Evolutionary conservation across 768 basidiomycete genomes (phyloP).

Genomic region (Trametes coccinea): DNA sequence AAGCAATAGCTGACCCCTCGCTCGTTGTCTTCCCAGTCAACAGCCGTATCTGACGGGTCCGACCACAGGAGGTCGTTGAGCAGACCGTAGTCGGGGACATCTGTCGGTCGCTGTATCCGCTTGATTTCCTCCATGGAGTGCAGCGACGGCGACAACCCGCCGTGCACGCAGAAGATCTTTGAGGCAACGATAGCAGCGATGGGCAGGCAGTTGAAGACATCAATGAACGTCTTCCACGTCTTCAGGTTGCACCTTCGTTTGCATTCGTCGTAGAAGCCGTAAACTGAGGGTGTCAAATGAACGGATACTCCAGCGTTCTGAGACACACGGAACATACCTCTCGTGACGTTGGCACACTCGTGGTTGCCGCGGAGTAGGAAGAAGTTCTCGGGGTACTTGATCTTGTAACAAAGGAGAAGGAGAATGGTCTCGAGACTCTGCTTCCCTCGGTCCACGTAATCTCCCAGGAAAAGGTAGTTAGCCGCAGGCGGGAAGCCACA

Average conservation of each 20-base stretch:
- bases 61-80: conserved; percentile 98
- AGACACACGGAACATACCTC: conserved; percentile 64
- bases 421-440: conserved; percentile 98
- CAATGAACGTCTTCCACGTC: conserved; percentile 99
- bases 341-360: conserved; percentile 98
- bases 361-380: conserved; percentile 97
- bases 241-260: conserved; percentile 99
- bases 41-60: conserved; percentile 95
- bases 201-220: conserved; percentile 98
- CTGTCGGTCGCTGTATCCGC: conserved; percentile 95
- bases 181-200: conserved; percentile 98
- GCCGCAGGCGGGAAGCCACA: conserved; percentile 97
- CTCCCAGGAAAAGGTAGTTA: conserved; percentile 98
- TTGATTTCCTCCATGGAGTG: conserved; percentile 99
- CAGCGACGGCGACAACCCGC: conserved; percentile 89
- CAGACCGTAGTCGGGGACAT: conserved; percentile 97
- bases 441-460: conserved; percentile 98
- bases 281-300: conserved; percentile 56
- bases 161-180: conserved; percentile 99
- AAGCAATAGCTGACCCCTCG: conserved; percentile 99
- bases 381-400: conserved; percentile 99
- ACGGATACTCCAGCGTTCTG: background rate
- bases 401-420: conserved; percentile 96
- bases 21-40: conserved; percentile 99
- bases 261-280: conserved; percentile 99